Percentiles rank a stretch among this genome's conserved stretches.
Evolutionary conservation across 1,139 yeast species (phyloP).

Genomic region (Petasospora fabianii): DNA sequence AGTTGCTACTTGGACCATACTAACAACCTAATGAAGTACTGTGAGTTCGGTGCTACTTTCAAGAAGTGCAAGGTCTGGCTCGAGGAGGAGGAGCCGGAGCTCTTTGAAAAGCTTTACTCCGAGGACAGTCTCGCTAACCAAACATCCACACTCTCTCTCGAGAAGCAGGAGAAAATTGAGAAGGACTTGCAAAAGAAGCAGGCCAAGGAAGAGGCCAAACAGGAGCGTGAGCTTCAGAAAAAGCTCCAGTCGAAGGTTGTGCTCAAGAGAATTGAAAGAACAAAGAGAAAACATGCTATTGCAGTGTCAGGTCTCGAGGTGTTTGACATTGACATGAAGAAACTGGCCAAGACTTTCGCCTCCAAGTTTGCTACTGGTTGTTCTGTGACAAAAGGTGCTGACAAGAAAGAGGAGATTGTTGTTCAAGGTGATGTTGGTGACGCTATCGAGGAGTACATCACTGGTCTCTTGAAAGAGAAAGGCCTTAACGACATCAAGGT

Average conservation of each 20-base stretch:
- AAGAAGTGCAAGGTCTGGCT: conserved; percentile 88
- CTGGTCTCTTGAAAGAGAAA: conserved; percentile 69
- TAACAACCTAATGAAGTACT: conserved; percentile 44
- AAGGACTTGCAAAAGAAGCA: conserved; percentile 83
- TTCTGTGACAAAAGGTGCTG: conserved; percentile 87
- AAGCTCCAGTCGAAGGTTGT: conserved; percentile 75
- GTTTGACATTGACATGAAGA: conserved; percentile 84
- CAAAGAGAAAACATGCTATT: conserved; percentile 83
- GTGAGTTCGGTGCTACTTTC: conserved; percentile 85
- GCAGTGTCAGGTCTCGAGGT: conserved; percentile 88
- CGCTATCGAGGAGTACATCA: conserved; percentile 78
- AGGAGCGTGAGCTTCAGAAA: conserved; percentile 78
- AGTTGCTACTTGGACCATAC: not conserved
- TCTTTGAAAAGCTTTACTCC: conserved; percentile 59
- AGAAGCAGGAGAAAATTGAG: conserved; percentile 77
- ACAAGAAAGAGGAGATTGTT: conserved; percentile 86
- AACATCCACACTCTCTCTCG: conserved; percentile 35
- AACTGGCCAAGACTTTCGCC: conserved; percentile 87
- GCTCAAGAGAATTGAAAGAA: conserved; percentile 85
- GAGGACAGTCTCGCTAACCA: conserved; percentile 39
- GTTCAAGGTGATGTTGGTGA: conserved; percentile 96
- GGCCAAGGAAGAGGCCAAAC: conserved; percentile 84
- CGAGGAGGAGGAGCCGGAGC: conserved; percentile 49
- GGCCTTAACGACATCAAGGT: conserved; percentile 83
- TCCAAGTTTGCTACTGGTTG: conserved; percentile 97